Base-by-base conservation (phyloP, 1,284 basidiomycete species). In the Neotropicomus parvogracilis region DNA sequence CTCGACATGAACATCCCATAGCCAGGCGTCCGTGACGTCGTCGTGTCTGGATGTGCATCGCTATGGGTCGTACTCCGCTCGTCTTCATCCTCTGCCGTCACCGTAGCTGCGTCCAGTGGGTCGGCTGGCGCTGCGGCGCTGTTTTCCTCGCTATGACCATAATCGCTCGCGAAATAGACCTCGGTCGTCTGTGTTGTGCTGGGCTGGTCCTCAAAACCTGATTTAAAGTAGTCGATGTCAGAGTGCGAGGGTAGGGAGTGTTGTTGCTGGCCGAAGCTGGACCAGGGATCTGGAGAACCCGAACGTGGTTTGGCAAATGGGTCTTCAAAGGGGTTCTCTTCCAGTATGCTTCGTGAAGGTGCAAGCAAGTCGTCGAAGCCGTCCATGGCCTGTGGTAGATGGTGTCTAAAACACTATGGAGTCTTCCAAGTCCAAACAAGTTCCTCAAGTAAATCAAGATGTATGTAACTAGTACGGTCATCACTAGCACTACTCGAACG, bases 271-370 rank as follows among this genome's bases (percentile, higher is more conserved):
- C 65, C 65, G 41, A 67, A 70, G 49, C 75, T 77, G 4, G 81
- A 70, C 87, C 88, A 91, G 55, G 88, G 87, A 64, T 91, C 87
- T 44, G 85, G 85, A 16, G 86, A 88, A 57, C 67, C 63, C 20
- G 85, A 79, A 40, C 85, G 77, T 26, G 48, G 52, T 50, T 77
- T 77, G 19, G 75, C 72, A 59, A 89, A 90, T 2, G 86, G 85
- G 59, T 88, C 80, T 41, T 81, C 81, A 54, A 90, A 90, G 0
- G 87, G 87, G 57, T 91, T 90, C 50, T 80, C 76, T 57, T 87
- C 82, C 17, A 88, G 70, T 33, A 73, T 75, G 56, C 69, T 72
- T 49, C 77, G 75, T 26, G 85, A 82, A 44, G 79, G 77, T n/a
- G 73, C 73, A 19, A 91, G 73, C 39, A 90, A 69, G 65, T 91